phyloP scores from a whole-genome alignment of 768 basidiomycete species.

The Trametes elegans region DNA sequence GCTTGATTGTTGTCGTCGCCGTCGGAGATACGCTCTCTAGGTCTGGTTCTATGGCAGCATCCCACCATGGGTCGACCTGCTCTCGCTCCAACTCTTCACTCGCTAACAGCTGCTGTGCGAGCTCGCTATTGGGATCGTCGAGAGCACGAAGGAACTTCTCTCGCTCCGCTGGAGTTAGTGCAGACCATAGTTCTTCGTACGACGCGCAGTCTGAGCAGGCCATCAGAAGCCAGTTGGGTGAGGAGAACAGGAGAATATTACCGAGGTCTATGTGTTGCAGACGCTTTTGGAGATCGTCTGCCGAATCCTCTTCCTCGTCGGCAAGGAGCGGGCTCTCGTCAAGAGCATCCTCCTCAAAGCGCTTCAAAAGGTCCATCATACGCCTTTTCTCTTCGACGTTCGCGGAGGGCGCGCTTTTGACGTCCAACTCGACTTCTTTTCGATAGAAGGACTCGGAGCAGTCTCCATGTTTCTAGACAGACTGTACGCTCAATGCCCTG shows the following conservation, averaged over 20 bases:
- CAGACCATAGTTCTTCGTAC: conserved; percentile 56
- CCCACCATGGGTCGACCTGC: conserved; percentile 76
- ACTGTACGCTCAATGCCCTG: not conserved
- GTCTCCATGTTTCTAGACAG: conserved; percentile 53
- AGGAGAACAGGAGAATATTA: conserved; percentile 29
- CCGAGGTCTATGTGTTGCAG: conserved; percentile 63
- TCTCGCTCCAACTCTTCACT: conserved; percentile 52
- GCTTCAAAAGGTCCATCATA: conserved; percentile 71
- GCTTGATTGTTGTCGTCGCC: not conserved
- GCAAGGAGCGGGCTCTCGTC: conserved; percentile 33
- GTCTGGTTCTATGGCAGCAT: conserved; percentile 28
- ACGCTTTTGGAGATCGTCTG: conserved; percentile 45
- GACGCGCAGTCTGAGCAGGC: conserved; percentile 48
- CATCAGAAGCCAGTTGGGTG: not conserved
- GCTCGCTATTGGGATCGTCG: conserved; percentile 57
- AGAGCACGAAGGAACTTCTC: conserved; percentile 58
- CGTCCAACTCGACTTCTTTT: conserved; percentile 65
- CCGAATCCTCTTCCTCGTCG: conserved; percentile 39
- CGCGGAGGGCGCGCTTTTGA: conserved; percentile 53
- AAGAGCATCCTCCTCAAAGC: conserved; percentile 62
- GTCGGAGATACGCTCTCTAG: conserved; percentile 2
- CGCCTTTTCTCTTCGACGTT: conserved; percentile 53
- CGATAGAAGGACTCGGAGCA: conserved; percentile 86
- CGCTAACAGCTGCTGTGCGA: conserved; percentile 58
- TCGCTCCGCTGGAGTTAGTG: conserved; percentile 59